phyloP scores from a whole-genome alignment of 2,329 filamentous ascomycete species.

The Fusarium clavum region DNA sequence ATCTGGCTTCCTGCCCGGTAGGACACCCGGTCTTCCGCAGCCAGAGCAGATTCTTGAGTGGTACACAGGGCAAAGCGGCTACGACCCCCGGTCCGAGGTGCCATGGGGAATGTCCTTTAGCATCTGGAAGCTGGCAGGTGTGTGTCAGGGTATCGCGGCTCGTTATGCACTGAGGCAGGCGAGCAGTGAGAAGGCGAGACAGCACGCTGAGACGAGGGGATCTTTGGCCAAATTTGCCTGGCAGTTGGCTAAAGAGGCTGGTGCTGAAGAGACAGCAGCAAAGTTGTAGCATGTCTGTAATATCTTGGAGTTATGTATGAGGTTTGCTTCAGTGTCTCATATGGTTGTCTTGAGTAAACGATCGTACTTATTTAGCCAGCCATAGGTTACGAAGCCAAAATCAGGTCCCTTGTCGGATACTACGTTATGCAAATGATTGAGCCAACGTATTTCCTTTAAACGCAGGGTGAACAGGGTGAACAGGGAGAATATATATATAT shows the following conservation, averaged over 20 bases:
- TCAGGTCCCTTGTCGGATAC: neutral
- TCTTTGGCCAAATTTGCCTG: conserved; percentile 84
- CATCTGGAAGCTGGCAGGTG: conserved; percentile 70
- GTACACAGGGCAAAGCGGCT: conserved; percentile 68
- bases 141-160: conserved; percentile 91
- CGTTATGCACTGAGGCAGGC: conserved; percentile 87
- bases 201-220: conserved; percentile 75
- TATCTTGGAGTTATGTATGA: neutral
- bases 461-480: neutral
- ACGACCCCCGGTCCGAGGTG: conserved; percentile 72
- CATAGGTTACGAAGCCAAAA: neutral
- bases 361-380: neutral
- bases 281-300: conserved; percentile 44
- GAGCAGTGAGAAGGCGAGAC: conserved; percentile 82
- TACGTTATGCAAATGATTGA: neutral
- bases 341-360: neutral
- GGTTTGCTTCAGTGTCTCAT: neutral
- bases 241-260: conserved; percentile 70
- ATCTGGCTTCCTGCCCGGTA: conserved; percentile 69
- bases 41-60: conserved; percentile 56
- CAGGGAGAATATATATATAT: neutral
- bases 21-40: conserved; percentile 71
- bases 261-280: conserved; percentile 39
- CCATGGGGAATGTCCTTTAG: conserved; percentile 72
- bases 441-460: neutral